These are phyloP conservation scores for Ceraceosorus guamensis DNA, from an alignment of 1,284 basidiomycete species.

Conservation along the genomic window DNA sequence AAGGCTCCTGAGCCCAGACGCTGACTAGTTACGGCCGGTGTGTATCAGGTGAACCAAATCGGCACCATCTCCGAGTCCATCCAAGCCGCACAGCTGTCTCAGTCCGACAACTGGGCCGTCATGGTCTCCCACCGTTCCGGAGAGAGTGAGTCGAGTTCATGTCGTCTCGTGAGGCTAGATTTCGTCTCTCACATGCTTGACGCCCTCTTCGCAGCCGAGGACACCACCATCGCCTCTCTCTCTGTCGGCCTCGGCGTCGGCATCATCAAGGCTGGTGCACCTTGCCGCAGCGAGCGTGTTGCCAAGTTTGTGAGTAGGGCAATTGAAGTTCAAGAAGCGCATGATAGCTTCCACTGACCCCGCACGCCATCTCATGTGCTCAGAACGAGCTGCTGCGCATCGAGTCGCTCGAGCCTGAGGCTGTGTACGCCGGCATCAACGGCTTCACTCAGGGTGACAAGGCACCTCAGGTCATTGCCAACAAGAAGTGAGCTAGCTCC, in stretches of 20 bases:
- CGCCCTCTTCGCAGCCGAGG: not conserved
- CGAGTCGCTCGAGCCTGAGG: conserved; percentile 34
- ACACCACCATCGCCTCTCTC: too few species aligned
- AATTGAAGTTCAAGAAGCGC: too few species aligned
- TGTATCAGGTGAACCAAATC: conserved; percentile 61
- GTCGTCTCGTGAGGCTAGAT: not conserved
- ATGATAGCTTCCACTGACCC: too few species aligned
- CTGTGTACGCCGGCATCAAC: conserved; percentile 42
- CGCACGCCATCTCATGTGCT: too few species aligned
- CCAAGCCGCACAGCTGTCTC: conserved; percentile 89
- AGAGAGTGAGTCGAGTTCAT: conserved; percentile 53
- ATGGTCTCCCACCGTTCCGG: conserved; percentile 99
- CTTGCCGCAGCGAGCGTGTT: conserved; percentile 84
- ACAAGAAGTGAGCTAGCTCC: conserved; percentile 4
- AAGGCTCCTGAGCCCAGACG: too few species aligned
- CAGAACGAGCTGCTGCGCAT: conserved; percentile 46
- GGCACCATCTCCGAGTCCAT: conserved; percentile 99
- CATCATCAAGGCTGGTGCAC: conserved; percentile 98
- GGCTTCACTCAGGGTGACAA: conserved; percentile 30
- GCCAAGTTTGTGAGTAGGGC: conserved; percentile 57
- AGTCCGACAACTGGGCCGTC: conserved; percentile 95
- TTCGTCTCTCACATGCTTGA: not conserved
- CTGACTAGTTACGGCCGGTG: too few species aligned
- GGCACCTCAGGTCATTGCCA: conserved; percentile 13
- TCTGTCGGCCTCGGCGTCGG: conserved; percentile 86